phyloP scores from a whole-genome alignment of 1,284 basidiomycete genomes.

The Sparassis latifolia region DNA sequence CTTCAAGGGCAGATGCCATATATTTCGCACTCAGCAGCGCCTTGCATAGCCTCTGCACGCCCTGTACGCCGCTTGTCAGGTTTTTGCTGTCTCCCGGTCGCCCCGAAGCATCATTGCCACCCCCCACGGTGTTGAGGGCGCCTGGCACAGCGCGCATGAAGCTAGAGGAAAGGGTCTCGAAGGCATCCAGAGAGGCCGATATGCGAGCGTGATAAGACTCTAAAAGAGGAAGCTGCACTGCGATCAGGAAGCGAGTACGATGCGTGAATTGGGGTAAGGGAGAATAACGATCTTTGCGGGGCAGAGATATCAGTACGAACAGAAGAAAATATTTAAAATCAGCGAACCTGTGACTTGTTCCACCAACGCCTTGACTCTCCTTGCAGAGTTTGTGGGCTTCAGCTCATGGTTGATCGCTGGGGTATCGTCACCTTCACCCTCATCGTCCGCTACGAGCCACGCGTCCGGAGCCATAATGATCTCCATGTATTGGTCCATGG shows the following conservation, averaged over 20 bases:
- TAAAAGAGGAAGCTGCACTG: conserved; percentile 82
- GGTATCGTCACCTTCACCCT: conserved; percentile 41
- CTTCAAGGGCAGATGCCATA: conserved; percentile 57
- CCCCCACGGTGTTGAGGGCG: conserved; percentile 49
- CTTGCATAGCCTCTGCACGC: conserved; percentile 76
- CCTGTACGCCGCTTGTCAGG: conserved; percentile 74
- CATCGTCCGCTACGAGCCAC: conserved; percentile 81
- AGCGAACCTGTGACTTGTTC: conserved; percentile 79
- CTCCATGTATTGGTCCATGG: conserved; percentile 74
- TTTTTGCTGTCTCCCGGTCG: conserved; percentile 43
- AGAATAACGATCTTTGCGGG: conserved; percentile 75
- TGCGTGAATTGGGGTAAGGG: conserved; percentile 77
- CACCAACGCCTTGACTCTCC: conserved; percentile 75
- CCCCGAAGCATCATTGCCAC: conserved; percentile 25
- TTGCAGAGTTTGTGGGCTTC: conserved; percentile 72
- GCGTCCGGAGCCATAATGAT: conserved; percentile 80
- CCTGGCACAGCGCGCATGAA: conserved; percentile 91
- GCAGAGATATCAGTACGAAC: no score
- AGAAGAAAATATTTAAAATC: conserved; percentile 7
- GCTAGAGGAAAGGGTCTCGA: conserved; percentile 83
- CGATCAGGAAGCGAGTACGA: conserved; percentile 76
- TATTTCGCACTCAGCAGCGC: conserved; percentile 76
- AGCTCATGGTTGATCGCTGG: conserved; percentile 34
- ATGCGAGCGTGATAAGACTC: conserved; percentile 76
- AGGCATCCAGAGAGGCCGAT: conserved; percentile 83